Percentiles rank a stretch among this genome's conserved stretches.
Evolutionary conservation across 1,284 basidiomycete genomes (phyloP).

Genomic region (Moniliophthora roreri): DNA sequence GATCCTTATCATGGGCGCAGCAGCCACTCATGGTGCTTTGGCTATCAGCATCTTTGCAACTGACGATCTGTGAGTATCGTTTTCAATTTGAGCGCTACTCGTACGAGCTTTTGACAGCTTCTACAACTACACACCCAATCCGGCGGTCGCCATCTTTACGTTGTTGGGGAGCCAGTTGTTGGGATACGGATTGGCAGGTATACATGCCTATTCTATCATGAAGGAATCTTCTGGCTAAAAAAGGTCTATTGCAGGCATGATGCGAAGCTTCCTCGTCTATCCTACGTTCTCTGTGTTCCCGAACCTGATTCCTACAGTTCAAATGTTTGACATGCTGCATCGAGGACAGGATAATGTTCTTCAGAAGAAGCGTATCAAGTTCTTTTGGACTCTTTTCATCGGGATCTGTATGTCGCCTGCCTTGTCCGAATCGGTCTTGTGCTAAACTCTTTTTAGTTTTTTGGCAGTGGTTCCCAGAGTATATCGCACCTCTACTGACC

Average conservation of each 20-base stretch:
- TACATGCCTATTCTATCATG: no score
- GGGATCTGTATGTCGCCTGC: slow-evolving; percentile 34
- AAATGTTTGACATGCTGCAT: slow-evolving; percentile 22
- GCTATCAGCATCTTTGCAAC: slow-evolving; percentile 41
- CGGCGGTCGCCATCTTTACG: slow-evolving; percentile 36
- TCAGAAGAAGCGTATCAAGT: slow-evolving; percentile 37
- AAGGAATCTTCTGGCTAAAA: no score
- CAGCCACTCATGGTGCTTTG: slow-evolving; percentile 36
- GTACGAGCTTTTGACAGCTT: no score
- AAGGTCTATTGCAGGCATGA: slow-evolving; percentile 16
- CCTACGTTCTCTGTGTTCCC: slow-evolving; percentile 27
- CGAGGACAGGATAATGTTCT: slow-evolving; percentile 14
- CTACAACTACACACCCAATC: slow-evolving; percentile 35
- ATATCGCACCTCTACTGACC: slow-evolving; percentile 40
- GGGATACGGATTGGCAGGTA: slow-evolving; percentile 38
- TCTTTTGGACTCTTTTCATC: slow-evolving; percentile 44
- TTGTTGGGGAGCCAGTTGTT: slow-evolving; percentile 39
- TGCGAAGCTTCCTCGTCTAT: slow-evolving; percentile 25
- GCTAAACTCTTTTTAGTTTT: slow-evolving; percentile 28
- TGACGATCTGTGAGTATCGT: slow-evolving; percentile 36
- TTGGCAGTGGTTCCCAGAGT: slow-evolving; percentile 46
- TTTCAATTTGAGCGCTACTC: no score
- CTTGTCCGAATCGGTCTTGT: neutral
- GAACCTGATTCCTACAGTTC: slow-evolving; percentile 31
- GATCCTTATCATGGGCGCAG: slow-evolving; percentile 73